These are phyloP conservation scores for Colletotrichum acutatum DNA, from an alignment of 2,329 filamentous ascomycete genomes.

Conservation along the genomic window DNA sequence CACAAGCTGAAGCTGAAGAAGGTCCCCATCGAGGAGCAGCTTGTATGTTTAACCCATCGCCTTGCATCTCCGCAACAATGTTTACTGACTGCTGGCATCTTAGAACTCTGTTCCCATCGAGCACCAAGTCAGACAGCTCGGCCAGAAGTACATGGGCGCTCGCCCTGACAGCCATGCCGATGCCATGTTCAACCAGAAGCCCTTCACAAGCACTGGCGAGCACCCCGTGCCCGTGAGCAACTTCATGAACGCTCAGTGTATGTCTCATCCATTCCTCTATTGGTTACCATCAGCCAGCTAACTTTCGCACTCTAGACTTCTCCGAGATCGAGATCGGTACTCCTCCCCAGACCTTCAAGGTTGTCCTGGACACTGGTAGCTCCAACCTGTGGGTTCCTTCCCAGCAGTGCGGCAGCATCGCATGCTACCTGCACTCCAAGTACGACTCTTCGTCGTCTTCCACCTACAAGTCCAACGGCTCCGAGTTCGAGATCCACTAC, in stretches of 20 bases:
- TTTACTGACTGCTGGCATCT: conserved; percentile 32
- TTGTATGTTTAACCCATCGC: conserved; percentile 68
- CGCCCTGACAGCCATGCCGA: conserved; percentile 77
- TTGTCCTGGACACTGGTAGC: conserved; percentile 97
- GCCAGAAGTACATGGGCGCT: conserved; percentile 96
- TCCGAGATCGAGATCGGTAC: conserved; percentile 94
- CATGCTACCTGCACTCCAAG: conserved; percentile 96
- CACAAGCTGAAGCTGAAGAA: conserved; percentile 99
- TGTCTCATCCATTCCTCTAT: conserved; percentile 47
- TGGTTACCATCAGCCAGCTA: neutral
- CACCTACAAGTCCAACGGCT: conserved; percentile 94
- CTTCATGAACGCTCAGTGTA: conserved; percentile 99
- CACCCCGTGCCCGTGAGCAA: conserved; percentile 93
- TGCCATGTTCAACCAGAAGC: conserved; percentile 82
- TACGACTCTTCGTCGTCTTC: conserved; percentile 93
- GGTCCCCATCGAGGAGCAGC: conserved; percentile 89
- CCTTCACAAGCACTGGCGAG: conserved; percentile 71
- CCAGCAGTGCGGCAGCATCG: conserved; percentile 89
- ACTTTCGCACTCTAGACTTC: conserved; percentile 75
- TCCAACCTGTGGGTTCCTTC: conserved; percentile 99
- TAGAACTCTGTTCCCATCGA: conserved; percentile 84
- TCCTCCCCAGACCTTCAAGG: conserved; percentile 96
- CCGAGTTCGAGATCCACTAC: conserved; percentile 91
- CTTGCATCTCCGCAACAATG: neutral
- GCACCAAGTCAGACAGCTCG: conserved; percentile 82